Base-by-base conservation (phyloP, 495 filamentous ascomycete species). In the Friedmanniomyces simplex region DNA sequence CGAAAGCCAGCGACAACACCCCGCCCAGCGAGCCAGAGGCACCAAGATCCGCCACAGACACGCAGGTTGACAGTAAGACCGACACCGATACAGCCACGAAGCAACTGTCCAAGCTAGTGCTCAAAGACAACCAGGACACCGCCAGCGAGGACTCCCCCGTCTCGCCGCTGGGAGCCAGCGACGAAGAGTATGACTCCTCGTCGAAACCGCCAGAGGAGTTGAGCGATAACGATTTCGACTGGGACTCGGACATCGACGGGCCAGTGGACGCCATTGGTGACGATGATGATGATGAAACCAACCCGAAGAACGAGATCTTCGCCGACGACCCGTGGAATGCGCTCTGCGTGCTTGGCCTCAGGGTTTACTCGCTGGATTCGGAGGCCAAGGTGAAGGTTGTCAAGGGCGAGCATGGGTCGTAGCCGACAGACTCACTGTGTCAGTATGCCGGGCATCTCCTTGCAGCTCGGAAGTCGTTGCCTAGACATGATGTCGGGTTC, bases 311-410 rank as follows among this genome's bases (percentile, higher is more conserved):
- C 30, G 62, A 61, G 41, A 57, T 66, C 30, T 69, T 73, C 41
- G 66, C 58, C 20, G 55, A 64, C 14, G 70, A 91, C 49, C 85
- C 87, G 0, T 95, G 89, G 89, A 93, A 94, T 67, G 88, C 89
- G 0, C 81, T 91, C 0, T 88, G 81, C 43, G 86, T 91, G 1
- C 79, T 93, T 0, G 88, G 89, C 0, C 65, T 95, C 46, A 75
- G 84, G 30, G 81, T 95, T 1, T 93, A 63, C 42, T 52, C 52
- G 13, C 16, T 26, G 57, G 53, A 60, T 20, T 61, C 45, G n/a
- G 52, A 32, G 37, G 56, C 53, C 7, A 50, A 56, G 46, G 52
- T 63, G 10, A 26, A 16, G 18, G 57, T 60, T 37, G 53, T 63
- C 28, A 63, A 59, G 30, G 43, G 52, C 18, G 52, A 59, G 2